Evolutionary conservation across 176 grass and related monocot genomes (phyloP).

Genomic region (sorghum (Sorghum bicolor)): Sorghum_bicolor_NCBIv3 NC_012873.2:63591001-63591500

Average conservation of each 20-base stretch:
- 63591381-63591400: conserved; percentile 10
- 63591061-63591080: conserved; percentile 13
- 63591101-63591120: background rate
- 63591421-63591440: background rate
- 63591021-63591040: conserved; percentile 25
- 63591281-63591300: background rate
- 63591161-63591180: background rate
- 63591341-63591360: background rate
- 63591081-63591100: conserved; percentile 3
- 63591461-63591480: background rate
- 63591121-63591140: background rate
- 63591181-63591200: background rate
- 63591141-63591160: background rate
- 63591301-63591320: background rate
- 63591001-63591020: conserved; percentile 10
- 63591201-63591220: background rate
- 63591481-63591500: background rate
- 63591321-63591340: background rate
- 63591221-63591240: background rate
- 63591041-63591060: background rate
- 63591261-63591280: background rate
- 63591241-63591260: background rate
- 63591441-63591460: background rate
- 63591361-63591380: background rate
- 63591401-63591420: background rate